Evolutionary conservation across 768 basidiomycete species (phyloP).

Genomic region (Boletus pseudo-olivaceus): DNA sequence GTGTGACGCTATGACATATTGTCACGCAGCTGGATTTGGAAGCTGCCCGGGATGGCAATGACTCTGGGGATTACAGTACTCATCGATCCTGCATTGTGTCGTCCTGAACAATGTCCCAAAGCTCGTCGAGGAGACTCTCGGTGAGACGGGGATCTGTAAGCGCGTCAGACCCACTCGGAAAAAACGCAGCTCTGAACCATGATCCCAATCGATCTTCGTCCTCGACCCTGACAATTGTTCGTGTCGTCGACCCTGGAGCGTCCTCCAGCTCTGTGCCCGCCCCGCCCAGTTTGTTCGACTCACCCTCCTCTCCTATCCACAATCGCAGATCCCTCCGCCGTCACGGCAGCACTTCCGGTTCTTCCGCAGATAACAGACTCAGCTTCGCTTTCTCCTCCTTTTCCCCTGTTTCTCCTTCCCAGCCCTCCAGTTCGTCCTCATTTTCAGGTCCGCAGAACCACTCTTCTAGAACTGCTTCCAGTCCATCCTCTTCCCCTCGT

Average conservation of each 20-base stretch:
- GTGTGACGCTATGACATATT: not conserved
- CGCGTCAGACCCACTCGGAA: conserved; percentile 66
- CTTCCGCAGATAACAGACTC: conserved; percentile 37
- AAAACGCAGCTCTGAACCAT: conserved; percentile 49
- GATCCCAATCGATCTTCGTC: conserved; percentile 54
- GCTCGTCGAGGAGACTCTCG: conserved; percentile 36
- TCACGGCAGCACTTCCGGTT: conserved; percentile 28
- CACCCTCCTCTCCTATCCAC: conserved; percentile 23
- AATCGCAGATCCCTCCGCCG: conserved; percentile 32
- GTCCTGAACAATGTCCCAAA: conserved; percentile 16
- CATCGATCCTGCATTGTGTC: not conserved
- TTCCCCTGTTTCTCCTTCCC: conserved; percentile 27
- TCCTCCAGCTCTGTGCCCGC: conserved; percentile 14
- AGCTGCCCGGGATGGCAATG: not conserved
- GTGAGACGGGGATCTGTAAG: conserved; percentile 63
- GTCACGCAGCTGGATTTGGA: conserved; percentile 6
- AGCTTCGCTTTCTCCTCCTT: conserved; percentile 72
- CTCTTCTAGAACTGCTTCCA: conserved; percentile 31
- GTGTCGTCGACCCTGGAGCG: conserved; percentile 43
- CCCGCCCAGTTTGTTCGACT: conserved; percentile 26
- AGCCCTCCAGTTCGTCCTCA: conserved; percentile 18
- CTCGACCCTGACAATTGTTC: conserved; percentile 72
- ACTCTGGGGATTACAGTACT: not conserved
- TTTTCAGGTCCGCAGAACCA: conserved; percentile 29
- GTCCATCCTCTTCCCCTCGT: conserved; percentile 41